phyloP scores from a whole-genome alignment of 345 rosid species.

The Euphorbia tirucalli region DNA sequence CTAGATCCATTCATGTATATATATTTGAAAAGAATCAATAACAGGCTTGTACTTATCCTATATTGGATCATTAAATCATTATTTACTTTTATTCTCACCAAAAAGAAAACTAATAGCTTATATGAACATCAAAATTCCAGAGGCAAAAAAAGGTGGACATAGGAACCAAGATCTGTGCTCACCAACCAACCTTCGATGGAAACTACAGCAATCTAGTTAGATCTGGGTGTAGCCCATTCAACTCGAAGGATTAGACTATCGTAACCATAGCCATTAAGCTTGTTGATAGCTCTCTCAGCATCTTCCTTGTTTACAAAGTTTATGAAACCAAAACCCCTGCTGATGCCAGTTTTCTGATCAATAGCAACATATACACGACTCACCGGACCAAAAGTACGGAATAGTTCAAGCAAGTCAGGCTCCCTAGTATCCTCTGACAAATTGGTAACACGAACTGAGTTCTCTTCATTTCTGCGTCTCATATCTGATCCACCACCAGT shows the following conservation, averaged over 20 bases:
- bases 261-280: too few species aligned
- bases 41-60: too few species aligned
- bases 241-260: constrained; percentile 90
- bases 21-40: too few species aligned
- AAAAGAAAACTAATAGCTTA: too few species aligned
- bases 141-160: too few species aligned
- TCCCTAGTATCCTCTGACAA: constrained; percentile 88
- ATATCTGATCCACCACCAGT: constrained; percentile 76
- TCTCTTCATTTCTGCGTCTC: constrained; percentile 90
- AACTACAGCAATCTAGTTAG: constrained; percentile 57
- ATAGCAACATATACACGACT: constrained; percentile 82
- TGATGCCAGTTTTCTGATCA: constrained; percentile 81
- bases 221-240: constrained; percentile 90
- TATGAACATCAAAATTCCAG: too few species aligned
- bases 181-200: too few species aligned
- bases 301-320: constrained; percentile 86
- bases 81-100: too few species aligned
- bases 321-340: constrained; percentile 91
- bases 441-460: constrained; percentile 83
- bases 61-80: too few species aligned
- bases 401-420: constrained; percentile 73
- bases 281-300: constrained; percentile 82
- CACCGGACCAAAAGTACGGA: constrained; percentile 79
- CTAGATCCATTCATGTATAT: too few species aligned
- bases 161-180: too few species aligned